Evolutionary conservation across 306 rosid genomes (phyloP).

Genomic region (Parietaria judaica): DNA sequence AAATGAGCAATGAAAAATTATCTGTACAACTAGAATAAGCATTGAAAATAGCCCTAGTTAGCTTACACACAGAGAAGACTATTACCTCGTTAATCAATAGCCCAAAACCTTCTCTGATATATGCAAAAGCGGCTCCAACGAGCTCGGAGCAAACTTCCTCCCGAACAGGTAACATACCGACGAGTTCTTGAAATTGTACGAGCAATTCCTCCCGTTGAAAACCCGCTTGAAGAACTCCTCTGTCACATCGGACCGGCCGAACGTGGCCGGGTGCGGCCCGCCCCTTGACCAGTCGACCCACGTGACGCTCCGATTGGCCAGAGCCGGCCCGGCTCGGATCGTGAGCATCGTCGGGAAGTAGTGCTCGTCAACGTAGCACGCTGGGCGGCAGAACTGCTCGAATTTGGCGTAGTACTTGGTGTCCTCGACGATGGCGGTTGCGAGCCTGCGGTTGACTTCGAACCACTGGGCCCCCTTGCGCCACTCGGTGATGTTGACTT

Average conservation of each 20-base stretch:
- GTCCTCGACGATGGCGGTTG: slow-evolving; percentile 58
- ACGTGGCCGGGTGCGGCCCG: slow-evolving; percentile 89
- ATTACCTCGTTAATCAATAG: slow-evolving; percentile 27
- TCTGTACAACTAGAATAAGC: neutral
- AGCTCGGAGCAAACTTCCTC: slow-evolving; percentile 83
- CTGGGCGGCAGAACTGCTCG: slow-evolving; percentile 55
- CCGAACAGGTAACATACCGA: slow-evolving; percentile 67
- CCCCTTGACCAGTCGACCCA: slow-evolving; percentile 99
- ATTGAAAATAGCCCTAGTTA: neutral
- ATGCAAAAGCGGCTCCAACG: slow-evolving; percentile 65
- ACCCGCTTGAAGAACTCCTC: slow-evolving; percentile 46
- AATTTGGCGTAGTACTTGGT: slow-evolving; percentile 46
- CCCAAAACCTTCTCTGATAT: slow-evolving; percentile 47
- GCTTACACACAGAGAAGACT: neutral
- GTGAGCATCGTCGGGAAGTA: slow-evolving; percentile 92
- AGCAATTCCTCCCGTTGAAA: slow-evolving; percentile 34
- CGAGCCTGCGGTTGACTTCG: slow-evolving; percentile 70
- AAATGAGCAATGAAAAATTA: neutral
- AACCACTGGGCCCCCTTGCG: slow-evolving; percentile 99
- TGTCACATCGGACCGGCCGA: slow-evolving; percentile 52
- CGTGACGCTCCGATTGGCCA: slow-evolving; percentile 86
- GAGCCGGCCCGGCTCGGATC: slow-evolving; percentile 35
- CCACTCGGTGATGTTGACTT: slow-evolving; percentile 63
- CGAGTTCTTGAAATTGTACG: slow-evolving; percentile 42
- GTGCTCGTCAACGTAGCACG: slow-evolving; percentile 95